phyloP scores from a whole-genome alignment of 805 yeast genomes.

The Peterozyma xylosa region DNA sequence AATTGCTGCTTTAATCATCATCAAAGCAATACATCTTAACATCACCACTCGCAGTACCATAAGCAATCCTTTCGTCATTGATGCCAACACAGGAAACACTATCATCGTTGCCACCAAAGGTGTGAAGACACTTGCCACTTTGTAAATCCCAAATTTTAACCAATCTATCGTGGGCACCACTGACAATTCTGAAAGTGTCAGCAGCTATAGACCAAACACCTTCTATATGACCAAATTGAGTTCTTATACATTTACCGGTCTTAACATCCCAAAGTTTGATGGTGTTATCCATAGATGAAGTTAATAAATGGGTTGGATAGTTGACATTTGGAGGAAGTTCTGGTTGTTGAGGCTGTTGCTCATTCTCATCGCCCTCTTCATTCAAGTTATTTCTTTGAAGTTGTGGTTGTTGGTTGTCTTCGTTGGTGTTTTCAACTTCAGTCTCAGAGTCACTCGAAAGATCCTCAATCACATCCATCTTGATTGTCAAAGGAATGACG shows the following conservation, averaged over 20 bases:
- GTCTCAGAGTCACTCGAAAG: slow-evolving; percentile 31
- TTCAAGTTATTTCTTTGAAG: slow-evolving; percentile 7
- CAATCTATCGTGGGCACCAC: slow-evolving; percentile 89
- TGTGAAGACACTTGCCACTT: slow-evolving; percentile 88
- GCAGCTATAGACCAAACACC: slow-evolving; percentile 98
- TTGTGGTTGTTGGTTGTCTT: slow-evolving; percentile 5
- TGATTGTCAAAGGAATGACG: slow-evolving; percentile 76
- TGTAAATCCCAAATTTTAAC: slow-evolving; percentile 96
- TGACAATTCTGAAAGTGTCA: slow-evolving; percentile 87
- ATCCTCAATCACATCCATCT: slow-evolving; percentile 50
- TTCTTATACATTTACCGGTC: slow-evolving; percentile 82
- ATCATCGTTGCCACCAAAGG: slow-evolving; percentile 66
- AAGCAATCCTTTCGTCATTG: slow-evolving; percentile 83
- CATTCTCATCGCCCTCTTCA: slow-evolving; percentile 7
- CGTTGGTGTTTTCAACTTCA: slow-evolving; percentile 13
- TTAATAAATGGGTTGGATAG: slow-evolving; percentile 76
- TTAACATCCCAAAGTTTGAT: slow-evolving; percentile 87
- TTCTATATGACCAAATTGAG: slow-evolving; percentile 96
- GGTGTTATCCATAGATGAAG: slow-evolving; percentile 88
- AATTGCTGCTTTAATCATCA: slow-evolving; percentile 10
- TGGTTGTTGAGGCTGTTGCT: slow-evolving; percentile 1
- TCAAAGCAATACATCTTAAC: slow-evolving; percentile 84
- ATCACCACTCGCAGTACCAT: slow-evolving; percentile 83
- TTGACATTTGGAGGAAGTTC: slow-evolving; percentile 16
- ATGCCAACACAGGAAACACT: slow-evolving; percentile 70